A percentile compares a stretch with the other conserved stretches of the same genome.
These are phyloP conservation scores for Stipa capillata DNA, from an alignment of 176 grass and related monocot species.

Conservation along the genomic window DNA sequence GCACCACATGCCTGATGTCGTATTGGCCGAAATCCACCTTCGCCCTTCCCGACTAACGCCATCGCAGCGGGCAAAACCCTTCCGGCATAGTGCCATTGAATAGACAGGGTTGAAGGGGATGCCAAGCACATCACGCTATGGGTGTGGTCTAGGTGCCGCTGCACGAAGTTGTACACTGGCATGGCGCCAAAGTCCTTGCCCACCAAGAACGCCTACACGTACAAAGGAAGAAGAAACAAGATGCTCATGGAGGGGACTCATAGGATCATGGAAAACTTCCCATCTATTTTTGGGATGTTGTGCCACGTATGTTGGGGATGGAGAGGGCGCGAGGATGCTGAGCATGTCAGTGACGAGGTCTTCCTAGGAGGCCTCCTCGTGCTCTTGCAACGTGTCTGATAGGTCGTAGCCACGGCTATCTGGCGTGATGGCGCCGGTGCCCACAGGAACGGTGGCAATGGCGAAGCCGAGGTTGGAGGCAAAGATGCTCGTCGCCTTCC, in stretches of 20 bases:
- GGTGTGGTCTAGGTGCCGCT: conserved; percentile 25
- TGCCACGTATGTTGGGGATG: not conserved
- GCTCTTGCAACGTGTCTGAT: conserved; percentile 22
- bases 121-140: conserved; percentile 31
- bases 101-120: conserved; percentile 19
- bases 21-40: conserved; percentile 49
- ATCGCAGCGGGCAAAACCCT: conserved; percentile 62
- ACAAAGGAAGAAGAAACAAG: too few relatives aligned
- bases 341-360: conserved; percentile 30
- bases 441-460: too few relatives aligned
- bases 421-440: conserved; percentile 39
- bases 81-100: conserved; percentile 32
- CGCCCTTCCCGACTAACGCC: conserved; percentile 34
- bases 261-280: too few relatives aligned
- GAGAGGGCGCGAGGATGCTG: not conserved
- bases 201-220: conserved; percentile 25
- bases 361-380: conserved; percentile 11
- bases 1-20: conserved; percentile 38
- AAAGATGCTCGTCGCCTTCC: too few relatives aligned
- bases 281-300: too few relatives aligned
- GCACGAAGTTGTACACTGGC: conserved; percentile 36
- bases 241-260: too few relatives aligned
- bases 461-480: too few relatives aligned
- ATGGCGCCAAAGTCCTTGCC: conserved; percentile 21
- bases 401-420: conserved; percentile 40